Evolutionary conservation across 225 moss, liverwort and hornwort species (phyloP).

Genomic region (Thuidium tamariscinum): DNA sequence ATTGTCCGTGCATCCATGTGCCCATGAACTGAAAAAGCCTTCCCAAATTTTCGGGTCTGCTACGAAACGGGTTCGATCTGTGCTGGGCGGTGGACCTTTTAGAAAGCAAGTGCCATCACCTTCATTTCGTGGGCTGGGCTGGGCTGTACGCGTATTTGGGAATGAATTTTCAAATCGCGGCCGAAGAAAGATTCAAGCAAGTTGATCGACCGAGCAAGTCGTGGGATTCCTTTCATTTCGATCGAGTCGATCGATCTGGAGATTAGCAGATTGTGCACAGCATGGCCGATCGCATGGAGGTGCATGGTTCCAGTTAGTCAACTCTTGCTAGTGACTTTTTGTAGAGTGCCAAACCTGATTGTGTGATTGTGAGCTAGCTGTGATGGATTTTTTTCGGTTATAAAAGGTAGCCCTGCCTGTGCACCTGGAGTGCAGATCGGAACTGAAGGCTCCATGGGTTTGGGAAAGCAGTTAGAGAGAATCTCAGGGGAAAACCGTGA

Average conservation of each 20-base stretch:
- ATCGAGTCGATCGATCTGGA: no score
- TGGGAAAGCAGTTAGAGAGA: not conserved
- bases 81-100: not conserved
- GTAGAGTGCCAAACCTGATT: not conserved
- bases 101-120: not conserved
- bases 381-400: not conserved
- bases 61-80: not conserved
- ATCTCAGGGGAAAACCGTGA: not conserved
- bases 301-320: not conserved
- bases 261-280: no score
- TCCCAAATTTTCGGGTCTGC: not conserved
- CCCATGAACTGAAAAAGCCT: conserved; percentile 1
- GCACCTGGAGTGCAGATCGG: not conserved
- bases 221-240: not conserved
- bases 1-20: not conserved
- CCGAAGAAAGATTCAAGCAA: not conserved
- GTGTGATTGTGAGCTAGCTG: not conserved
- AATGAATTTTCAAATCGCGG: not conserved
- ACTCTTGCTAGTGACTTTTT: not conserved
- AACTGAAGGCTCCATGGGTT: not conserved
- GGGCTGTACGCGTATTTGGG: not conserved
- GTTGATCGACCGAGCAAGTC: not conserved
- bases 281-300: not conserved
- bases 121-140: not conserved
- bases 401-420: not conserved